Evolutionary conservation across 1,284 basidiomycete genomes (phyloP), one percentile per base, ranked within the genome.

Genomic region (Cystobasidium sp.): DNA sequence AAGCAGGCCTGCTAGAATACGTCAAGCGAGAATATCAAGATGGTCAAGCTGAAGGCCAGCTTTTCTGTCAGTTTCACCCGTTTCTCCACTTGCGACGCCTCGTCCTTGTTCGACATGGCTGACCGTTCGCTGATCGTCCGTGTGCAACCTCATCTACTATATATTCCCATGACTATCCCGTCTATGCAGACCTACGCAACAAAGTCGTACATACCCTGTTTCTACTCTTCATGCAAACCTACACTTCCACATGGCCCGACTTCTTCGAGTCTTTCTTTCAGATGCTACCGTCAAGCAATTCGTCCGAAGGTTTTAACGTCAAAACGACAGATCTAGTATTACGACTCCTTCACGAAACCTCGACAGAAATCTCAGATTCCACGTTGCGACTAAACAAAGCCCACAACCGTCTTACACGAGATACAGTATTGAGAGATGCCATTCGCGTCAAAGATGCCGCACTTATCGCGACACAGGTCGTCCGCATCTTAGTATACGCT

Each of bases 141-240:
- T 22, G 14, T 22, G 24, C 24, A 20, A 22, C 8, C 9, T 9
- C 24, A 53, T 39, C 53, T 47, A 12, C 24, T 43, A 20, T 1
- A 37, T 7, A 22, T 63, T 20, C 31, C 9, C 31, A n/a, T 49
- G 16, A 49, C 7, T 12, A 14, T 75, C 65, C 62, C 56, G 63
- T 31, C 47, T 47, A 20, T n/a, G 37, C 77, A 93, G 93, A 91
- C 83, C 84, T 97, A 75, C 89, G 94, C 81, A 99, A 99, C 87
- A 99, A 99, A 84, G 92, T 98, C 82, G 93, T 94, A 18, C 95
- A 97, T 84, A 96, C 94, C n/a, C 86, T 98, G 61, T 91, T 96
- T 0, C 88, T 97, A 73, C 89, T 99, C 82, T 96, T 99, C 84
- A 87, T 98, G 64, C 90, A 91, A 84, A 90, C 91, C 16, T 97